Evolutionary conservation across 2,329 filamentous ascomycete species (phyloP), one percentile per base, ranked within the genome.

Genomic region (Kalmusia sp.): DNA sequence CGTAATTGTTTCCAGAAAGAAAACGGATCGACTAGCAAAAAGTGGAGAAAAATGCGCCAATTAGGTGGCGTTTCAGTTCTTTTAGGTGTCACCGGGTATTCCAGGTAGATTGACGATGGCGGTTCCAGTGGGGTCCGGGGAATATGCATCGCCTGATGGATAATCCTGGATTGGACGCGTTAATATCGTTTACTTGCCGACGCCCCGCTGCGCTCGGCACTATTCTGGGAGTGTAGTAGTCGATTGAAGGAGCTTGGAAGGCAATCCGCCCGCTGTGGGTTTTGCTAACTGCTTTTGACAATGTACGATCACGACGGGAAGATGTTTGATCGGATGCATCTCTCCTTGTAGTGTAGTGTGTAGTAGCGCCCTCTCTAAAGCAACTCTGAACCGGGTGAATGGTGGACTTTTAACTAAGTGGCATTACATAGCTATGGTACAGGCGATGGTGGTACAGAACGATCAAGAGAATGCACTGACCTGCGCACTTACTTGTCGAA

Each of bases 401-500:
- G 22, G 1, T 27, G 6, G 24, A 15, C 12, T 14, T 21, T 39
- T 39, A 21, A 14, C 37, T 39, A 21, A 21, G n/a, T 41, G 15
- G 24, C 24, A 24, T 17, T 41, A 41, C 38, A 41, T 15, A 19
- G 11, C 27, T 45, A 47, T 35, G 24, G 22, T 47, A 47, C 31
- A 35, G 22, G 28, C 17, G 17, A 37, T 24, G 41, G 24, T 34
- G 41, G 6, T 34, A 24, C 41, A 34, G 33, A 8, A 28, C 28
- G 31, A 37, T 28, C 22, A 38, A 19, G 9, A 22, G n/a, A 30
- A 9, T 37, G 22, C 33, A 47, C n/a, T 31, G 15, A 11, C 33
- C 22, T 28, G 44, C n/a, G 33, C 21, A 15, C 30, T 24, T 61
- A 68, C 50, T 66, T 58, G 57, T 81, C 78, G 56, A 81, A 80